Percentiles rank a stretch among this genome's conserved stretches.
These are phyloP conservation scores for Gloeostereum incarnatum DNA, from an alignment of 768 basidiomycete species.

Conservation along the genomic window DNA sequence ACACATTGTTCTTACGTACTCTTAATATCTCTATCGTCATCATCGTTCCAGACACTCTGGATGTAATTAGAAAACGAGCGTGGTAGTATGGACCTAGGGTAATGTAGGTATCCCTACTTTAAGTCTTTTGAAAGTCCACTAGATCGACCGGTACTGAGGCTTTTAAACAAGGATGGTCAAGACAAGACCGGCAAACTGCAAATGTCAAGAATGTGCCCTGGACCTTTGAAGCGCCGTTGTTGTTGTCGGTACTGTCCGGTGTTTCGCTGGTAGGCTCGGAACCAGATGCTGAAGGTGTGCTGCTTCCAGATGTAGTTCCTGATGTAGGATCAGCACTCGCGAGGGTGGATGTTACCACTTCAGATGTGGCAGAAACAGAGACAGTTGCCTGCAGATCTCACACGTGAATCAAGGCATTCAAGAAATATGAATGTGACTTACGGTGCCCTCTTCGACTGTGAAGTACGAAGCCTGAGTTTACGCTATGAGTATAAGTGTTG, in stretches of 20 bases:
- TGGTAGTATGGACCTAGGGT: no score
- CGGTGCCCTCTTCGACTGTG: slow-evolving; percentile 63
- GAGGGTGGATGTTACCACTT: slow-evolving; percentile 58
- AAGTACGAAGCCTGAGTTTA: slow-evolving; percentile 54
- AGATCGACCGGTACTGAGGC: not conserved
- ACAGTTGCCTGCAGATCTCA: no score
- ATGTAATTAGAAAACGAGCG: no score
- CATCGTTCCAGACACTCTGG: no score
- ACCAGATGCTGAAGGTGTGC: not conserved
- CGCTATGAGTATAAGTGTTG: slow-evolving; percentile 2
- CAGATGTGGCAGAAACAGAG: slow-evolving; percentile 47
- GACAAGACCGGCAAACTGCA: not conserved
- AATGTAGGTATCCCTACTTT: no score
- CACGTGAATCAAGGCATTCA: no score
- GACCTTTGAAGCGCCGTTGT: not conserved
- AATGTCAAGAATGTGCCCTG: not conserved
- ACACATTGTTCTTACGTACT: not conserved
- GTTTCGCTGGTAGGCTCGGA: not conserved
- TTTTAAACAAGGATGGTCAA: not conserved
- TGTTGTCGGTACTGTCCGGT: not conserved
- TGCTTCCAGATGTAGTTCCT: no score
- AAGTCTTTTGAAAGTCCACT: not conserved
- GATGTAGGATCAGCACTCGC: slow-evolving; percentile 1
- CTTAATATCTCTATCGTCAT: no score
- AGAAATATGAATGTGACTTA: no score